A percentile compares a stretch with the other conserved stretches of the same genome.
phyloP scores from a whole-genome alignment of 2,329 filamentous ascomycete species.

The Fusarium multiceps region DNA sequence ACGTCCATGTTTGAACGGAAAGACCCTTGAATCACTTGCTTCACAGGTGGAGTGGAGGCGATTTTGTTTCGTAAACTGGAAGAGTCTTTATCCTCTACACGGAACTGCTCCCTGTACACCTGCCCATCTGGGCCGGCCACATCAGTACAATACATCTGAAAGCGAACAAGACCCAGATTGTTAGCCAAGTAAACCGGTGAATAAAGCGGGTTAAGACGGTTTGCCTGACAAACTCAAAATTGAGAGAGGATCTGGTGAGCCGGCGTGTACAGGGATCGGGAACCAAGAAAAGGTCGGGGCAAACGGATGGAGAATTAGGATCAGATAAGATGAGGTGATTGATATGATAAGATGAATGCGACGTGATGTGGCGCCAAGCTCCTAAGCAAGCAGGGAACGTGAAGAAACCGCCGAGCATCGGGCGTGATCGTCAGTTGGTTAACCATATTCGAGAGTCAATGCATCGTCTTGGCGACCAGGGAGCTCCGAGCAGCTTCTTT shows the following conservation, averaged over 20 bases:
- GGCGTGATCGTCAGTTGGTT: constrained; percentile 10
- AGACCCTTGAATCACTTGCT: not conserved
- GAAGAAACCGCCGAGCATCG: constrained; percentile 14
- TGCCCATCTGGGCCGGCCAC: not conserved
- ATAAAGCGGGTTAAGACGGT: constrained; percentile 6
- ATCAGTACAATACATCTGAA: not conserved
- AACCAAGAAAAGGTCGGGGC: not conserved
- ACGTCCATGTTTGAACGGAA: not conserved
- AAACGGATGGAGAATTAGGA: constrained; percentile 8
- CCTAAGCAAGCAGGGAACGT: not conserved
- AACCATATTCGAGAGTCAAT: not conserved
- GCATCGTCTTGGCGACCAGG: constrained; percentile 5
- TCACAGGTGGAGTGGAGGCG: not conserved
- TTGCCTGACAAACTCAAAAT: not conserved
- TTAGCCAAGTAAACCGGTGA: constrained; percentile 7
- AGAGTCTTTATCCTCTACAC: constrained; percentile 12
- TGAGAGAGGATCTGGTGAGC: not conserved
- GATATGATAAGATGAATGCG: constrained; percentile 33
- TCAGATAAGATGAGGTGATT: constrained; percentile 43
- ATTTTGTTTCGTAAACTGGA: constrained; percentile 1
- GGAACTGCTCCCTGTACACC: not conserved
- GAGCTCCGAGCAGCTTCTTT: not conserved
- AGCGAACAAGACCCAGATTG: not conserved
- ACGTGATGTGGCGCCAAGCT: constrained; percentile 18
- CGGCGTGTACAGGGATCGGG: constrained; percentile 6